A percentile compares a stretch with the other conserved stretches of the same genome.
Conservation (phyloP, 2,329 filamentous ascomycete species). For the Ophiostoma novo-ulmi region DNA sequence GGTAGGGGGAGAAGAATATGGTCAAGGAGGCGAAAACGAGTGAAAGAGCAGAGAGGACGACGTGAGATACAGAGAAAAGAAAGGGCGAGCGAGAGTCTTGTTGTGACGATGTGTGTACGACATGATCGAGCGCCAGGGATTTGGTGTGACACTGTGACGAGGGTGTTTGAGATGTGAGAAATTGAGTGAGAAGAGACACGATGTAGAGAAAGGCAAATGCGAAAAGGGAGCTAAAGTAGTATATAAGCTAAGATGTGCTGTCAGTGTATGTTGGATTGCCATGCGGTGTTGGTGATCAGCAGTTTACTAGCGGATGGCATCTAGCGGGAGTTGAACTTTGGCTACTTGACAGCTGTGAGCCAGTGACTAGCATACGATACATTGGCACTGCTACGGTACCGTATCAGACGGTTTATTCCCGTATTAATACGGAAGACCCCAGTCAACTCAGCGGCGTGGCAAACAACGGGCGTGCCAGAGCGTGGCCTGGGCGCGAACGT, state of each 20-base stretch:
- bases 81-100: background rate
- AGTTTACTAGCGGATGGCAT: too few species aligned
- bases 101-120: background rate
- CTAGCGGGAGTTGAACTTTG: too few species aligned
- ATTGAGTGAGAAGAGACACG: background rate
- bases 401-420: too few species aligned
- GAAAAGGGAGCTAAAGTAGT: background rate
- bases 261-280: too few species aligned
- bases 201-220: too few species aligned
- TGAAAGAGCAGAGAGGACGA: background rate
- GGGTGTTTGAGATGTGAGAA: background rate
- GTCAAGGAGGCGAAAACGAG: background rate
- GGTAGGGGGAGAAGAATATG: background rate
- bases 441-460: background rate
- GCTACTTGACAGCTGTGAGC: too few species aligned
- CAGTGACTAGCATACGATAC: too few species aligned
- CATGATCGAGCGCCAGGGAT: background rate
- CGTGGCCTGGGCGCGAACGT: background rate
- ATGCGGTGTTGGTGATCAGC: too few species aligned
- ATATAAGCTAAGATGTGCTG: background rate
- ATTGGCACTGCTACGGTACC: too few species aligned
- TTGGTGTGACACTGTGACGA: background rate
- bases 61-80: too few species aligned
- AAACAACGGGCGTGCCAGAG: background rate
- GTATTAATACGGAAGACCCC: too few species aligned